phyloP scores from a whole-genome alignment of 129 eudicot species.

The Flaveria trinervia region DNA sequence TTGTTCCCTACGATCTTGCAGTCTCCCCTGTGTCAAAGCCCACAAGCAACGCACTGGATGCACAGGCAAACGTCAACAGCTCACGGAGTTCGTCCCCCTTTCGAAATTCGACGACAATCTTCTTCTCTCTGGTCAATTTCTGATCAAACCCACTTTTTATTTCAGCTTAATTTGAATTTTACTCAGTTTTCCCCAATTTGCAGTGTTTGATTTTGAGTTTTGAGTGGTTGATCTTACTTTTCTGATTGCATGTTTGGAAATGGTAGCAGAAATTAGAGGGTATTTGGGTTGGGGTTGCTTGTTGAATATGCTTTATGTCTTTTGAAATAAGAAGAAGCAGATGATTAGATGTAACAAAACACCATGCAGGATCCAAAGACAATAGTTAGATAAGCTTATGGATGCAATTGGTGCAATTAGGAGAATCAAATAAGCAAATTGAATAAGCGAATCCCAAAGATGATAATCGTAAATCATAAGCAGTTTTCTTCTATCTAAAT shows the following conservation, averaged over 20 bases:
- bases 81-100: constrained; percentile 61
- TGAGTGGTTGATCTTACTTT: background rate
- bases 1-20: constrained; percentile 70
- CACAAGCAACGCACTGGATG: constrained; percentile 78
- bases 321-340: background rate
- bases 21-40: constrained; percentile 90
- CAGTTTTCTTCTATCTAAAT: too few species aligned
- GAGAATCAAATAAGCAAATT: background rate
- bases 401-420: background rate
- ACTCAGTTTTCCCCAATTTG: background rate
- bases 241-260: background rate
- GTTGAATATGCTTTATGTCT: background rate
- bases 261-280: background rate
- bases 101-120: constrained; percentile 71
- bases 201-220: background rate
- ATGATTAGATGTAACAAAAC: background rate
- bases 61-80: constrained; percentile 59
- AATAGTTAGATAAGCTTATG: background rate
- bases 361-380: background rate
- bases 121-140: constrained; percentile 66
- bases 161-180: background rate
- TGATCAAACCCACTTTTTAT: background rate
- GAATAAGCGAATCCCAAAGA: background rate
- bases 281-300: background rate
- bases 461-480: background rate